These are phyloP conservation scores for Citropsis articulata DNA, from an alignment of 345 rosid species.

Conservation along the genomic window DNA sequence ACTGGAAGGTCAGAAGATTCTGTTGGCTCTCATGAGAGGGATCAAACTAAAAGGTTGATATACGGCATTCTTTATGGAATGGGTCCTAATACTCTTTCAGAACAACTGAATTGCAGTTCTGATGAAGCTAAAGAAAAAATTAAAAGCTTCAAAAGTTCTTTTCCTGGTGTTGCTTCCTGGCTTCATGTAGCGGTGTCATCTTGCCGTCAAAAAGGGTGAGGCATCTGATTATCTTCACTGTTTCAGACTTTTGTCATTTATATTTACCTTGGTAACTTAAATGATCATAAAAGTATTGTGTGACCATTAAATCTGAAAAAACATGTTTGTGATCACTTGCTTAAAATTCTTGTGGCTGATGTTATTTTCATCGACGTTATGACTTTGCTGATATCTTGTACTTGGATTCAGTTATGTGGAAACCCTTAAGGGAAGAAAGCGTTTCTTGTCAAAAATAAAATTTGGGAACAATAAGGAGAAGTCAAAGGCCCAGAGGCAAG, in stretches of 20 bases:
- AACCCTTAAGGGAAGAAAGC: slow-evolving; percentile 89
- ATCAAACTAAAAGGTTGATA: slow-evolving; percentile 86
- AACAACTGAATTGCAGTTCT: slow-evolving; percentile 77
- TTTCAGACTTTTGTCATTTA: neutral
- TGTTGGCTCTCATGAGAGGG: slow-evolving; percentile 65
- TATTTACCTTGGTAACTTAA: neutral
- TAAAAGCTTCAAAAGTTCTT: slow-evolving; percentile 69
- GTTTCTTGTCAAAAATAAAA: slow-evolving; percentile 90
- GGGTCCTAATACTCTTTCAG: slow-evolving; percentile 89
- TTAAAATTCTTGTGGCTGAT: neutral
- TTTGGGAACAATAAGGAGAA: slow-evolving; percentile 76
- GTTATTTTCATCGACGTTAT: neutral
- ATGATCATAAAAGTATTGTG: neutral
- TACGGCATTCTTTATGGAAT: slow-evolving; percentile 98
- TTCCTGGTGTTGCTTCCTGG: slow-evolving; percentile 90
- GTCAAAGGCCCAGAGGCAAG: slow-evolving; percentile 95
- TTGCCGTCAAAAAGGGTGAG: slow-evolving; percentile 81
- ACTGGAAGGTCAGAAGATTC: slow-evolving; percentile 67
- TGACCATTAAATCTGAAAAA: neutral
- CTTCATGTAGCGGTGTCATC: slow-evolving; percentile 59
- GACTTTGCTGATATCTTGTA: neutral
- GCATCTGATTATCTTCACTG: slow-evolving; percentile 11
- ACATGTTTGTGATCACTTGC: neutral
- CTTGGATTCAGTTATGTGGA: slow-evolving; percentile 66
- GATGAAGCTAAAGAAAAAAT: slow-evolving; percentile 88